phyloP scores from a whole-genome alignment of 495 filamentous ascomycete genomes.

The Trichoderma asperelloides region DNA sequence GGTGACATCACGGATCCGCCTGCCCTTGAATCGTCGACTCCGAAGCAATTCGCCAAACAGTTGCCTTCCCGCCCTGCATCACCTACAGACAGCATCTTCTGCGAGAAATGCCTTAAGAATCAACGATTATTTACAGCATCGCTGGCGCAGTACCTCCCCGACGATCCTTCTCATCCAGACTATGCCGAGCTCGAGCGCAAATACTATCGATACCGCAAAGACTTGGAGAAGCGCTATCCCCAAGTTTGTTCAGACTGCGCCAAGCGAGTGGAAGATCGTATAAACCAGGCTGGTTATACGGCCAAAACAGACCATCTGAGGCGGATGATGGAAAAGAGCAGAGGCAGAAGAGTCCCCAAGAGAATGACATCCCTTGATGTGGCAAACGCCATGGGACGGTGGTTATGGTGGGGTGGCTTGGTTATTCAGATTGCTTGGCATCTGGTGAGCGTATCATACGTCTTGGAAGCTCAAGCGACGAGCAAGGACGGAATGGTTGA shows the following conservation, averaged over 20 bases:
- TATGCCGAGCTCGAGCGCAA: conserved; percentile 40
- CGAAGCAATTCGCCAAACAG: neutral
- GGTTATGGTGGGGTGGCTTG: conserved; percentile 47
- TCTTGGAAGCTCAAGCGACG: conserved; percentile 14
- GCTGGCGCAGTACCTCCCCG: conserved; percentile 61
- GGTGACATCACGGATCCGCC: conserved; percentile 85
- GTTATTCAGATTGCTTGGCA: conserved; percentile 45
- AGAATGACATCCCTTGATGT: conserved; percentile 42
- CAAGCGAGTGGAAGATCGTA: conserved; percentile 51
- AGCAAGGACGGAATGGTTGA: neutral
- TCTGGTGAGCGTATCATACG: conserved; percentile 25
- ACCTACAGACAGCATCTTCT: conserved; percentile 49
- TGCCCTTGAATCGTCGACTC: neutral
- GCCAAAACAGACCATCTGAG: conserved; percentile 71
- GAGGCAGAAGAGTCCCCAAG: conserved; percentile 33
- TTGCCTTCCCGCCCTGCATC: conserved; percentile 20
- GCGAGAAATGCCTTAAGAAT: conserved; percentile 68
- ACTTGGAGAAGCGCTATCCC: conserved; percentile 69
- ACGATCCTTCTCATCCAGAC: conserved; percentile 56
- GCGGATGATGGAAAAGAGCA: conserved; percentile 60
- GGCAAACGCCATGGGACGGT: conserved; percentile 35
- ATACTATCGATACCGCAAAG: conserved; percentile 50
- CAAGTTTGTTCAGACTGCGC: conserved; percentile 75
- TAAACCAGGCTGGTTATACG: conserved; percentile 61
- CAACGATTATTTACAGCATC: conserved; percentile 63